phyloP scores from a whole-genome alignment of 352 stramenopile species.

The Pythium oligandrum region DNA sequence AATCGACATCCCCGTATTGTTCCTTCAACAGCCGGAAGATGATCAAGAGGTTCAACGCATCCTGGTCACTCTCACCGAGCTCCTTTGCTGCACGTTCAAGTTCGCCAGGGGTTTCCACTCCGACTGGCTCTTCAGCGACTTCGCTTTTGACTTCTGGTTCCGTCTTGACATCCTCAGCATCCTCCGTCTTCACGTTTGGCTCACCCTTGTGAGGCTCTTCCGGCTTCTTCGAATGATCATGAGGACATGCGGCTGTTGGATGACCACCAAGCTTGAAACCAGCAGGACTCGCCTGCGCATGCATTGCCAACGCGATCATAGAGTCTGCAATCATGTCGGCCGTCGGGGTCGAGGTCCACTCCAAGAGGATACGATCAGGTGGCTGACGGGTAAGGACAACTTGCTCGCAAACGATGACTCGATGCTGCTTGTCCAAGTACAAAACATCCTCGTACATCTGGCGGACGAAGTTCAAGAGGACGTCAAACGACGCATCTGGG shows the following conservation, averaged over 20 bases:
- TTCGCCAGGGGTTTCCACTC: conserved; percentile 23
- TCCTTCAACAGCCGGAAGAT: conserved; percentile 83
- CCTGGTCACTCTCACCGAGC: conserved; percentile 66
- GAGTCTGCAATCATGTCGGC: conserved; percentile 96
- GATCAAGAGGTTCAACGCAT: conserved; percentile 80
- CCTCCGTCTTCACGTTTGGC: conserved; percentile 15
- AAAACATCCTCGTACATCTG: conserved; percentile 83
- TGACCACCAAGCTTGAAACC: conserved; percentile 80
- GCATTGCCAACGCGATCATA: conserved; percentile 94
- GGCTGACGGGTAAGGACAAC: conserved; percentile 53
- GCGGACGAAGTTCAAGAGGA: conserved; percentile 70
- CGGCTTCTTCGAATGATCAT: conserved; percentile 69
- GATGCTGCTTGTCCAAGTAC: conserved; percentile 43
- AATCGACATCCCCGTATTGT: conserved; percentile 79
- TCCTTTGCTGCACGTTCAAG: conserved; percentile 57
- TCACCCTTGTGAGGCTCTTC: conserved; percentile 6
- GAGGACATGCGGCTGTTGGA: conserved; percentile 64
- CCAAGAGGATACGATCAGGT: conserved; percentile 45
- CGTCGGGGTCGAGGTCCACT: conserved; percentile 90
- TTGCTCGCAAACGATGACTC: conserved; percentile 68
- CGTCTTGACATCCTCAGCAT: conserved; percentile 21
- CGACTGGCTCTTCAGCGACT: conserved; percentile 8
- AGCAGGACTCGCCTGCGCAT: conserved; percentile 80
- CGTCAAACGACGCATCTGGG: conserved; percentile 70
- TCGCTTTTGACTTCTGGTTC: conserved; percentile 20